Base-by-base conservation (phyloP, 305 asterid genomes). In the Euphrasia arctica region DNA sequence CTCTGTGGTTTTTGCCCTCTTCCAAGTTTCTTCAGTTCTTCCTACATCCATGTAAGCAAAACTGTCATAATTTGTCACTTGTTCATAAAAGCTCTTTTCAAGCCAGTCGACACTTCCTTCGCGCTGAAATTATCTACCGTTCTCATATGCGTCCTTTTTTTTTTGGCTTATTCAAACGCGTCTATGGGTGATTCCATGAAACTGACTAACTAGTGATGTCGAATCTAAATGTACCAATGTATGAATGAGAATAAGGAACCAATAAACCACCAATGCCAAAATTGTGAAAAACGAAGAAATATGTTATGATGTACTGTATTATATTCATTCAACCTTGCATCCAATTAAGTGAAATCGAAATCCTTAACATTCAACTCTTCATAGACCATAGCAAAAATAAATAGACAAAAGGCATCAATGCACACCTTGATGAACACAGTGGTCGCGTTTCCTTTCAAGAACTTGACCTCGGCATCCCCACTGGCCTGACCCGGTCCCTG, bases 1-100 rank as follows among this genome's bases (percentile, higher is more conserved):
- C 85, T 93, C 75, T 80, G 89, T 10, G 97, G 96, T 74, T 73
- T 90, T 76, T 72, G 82, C 67, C 79, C 86, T 84, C 81, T 80
- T 62, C 89, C 92, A 70, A 80, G 78, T 79, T 78, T 86, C 51
- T 72, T 71, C 52, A 90, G 77, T 76, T 90, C 97, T 62, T 88
- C 96, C 99, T 93, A 62, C 82, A 85, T 63, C 66, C 66, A 74
- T 15, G 69, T 28, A 56, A 75, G 36, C 34, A 48, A n/a, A n/a
- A 68, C 64, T 55, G 63, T 58, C 31, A 58, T 28, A 47, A 64
- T 48, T n/a, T 15, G 43, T 39, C 34, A 65, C 54, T 62, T 51
- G 48, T 62, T 47, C n/a, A 55, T n/a, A n/a, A 14, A 15, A 45
- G 63, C 69, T 60, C 29, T 31, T 48, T 48, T 54, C n/a, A 32